Evolutionary conservation across 2,329 filamentous ascomycete species (phyloP).

Genomic region (Penicillium sp.): DNA sequence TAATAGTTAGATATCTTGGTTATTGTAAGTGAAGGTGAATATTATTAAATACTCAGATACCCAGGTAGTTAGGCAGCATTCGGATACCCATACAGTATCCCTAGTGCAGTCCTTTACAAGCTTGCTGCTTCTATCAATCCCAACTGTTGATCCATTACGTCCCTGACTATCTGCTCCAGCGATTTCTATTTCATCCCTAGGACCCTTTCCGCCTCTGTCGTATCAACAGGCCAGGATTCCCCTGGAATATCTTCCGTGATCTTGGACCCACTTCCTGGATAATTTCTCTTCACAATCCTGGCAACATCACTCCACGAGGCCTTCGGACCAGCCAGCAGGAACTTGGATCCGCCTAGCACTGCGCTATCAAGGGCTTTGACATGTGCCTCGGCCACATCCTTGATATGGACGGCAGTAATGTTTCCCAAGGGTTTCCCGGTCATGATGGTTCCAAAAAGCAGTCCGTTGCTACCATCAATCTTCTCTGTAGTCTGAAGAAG

Average conservation of each 20-base stretch:
- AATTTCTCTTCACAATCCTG: background rate
- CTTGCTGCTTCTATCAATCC: background rate
- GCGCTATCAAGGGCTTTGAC: background rate
- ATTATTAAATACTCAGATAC: too few relatives aligned
- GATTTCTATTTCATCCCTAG: background rate
- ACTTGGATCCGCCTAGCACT: background rate
- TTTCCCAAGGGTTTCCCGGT: background rate
- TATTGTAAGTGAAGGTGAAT: too few relatives aligned
- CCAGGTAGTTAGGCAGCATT: too few relatives aligned
- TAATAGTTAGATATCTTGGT: too few relatives aligned
- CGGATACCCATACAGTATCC: too few relatives aligned
- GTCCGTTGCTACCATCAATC: background rate
- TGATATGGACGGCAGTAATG: background rate
- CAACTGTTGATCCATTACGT: background rate
- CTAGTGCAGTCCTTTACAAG: too few relatives aligned
- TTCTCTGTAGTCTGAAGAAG: background rate
- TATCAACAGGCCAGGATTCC: background rate
- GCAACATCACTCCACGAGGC: background rate
- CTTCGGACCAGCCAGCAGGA: background rate
- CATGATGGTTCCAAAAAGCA: background rate
- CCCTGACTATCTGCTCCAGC: background rate
- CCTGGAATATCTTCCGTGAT: background rate
- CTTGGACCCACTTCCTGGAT: background rate
- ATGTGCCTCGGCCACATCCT: background rate
- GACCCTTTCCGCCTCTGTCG: background rate